Evolutionary conservation across 345 rosid species (phyloP), one percentile per base, ranked within the genome.

Genomic region (Populus tremula): DNA sequence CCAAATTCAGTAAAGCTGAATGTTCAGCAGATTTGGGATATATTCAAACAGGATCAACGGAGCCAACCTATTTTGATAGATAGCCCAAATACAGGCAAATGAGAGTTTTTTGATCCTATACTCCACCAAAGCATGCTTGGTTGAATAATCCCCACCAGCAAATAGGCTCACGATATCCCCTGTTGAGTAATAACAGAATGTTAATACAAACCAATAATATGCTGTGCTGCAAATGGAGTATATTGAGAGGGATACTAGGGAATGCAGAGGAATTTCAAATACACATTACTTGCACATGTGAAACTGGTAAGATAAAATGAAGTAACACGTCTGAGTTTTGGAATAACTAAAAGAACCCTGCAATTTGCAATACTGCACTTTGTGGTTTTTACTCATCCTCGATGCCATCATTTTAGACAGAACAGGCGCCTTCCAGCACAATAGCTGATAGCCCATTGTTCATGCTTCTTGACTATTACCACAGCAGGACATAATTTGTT

Each of bases 41-140:
- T 63, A 67, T 5, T 29, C 29, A 50, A 47, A 74, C n/a, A 77
- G 67, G 29, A 17, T 43, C n/a, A 38, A 67, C 25, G 53, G 33
- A 62, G 49, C 81, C 76, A 79, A 94, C 99, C 99, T 90, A 76
- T 96, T 91, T 79, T 90, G 87, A 87, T 90, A 85, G 79, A 91
- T 79, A 74, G 98, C 97, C 76, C 88, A 89, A 76, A 93, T 81
- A 87, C 95, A 96, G 69, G 85, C 77, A 79, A 89, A 88, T 65
- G 90, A 87, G 50, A 94, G 89, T 78, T 82, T 82, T 84, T 91
- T 89, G 86, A 94, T 91, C 79, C 96, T 91, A 83, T 85, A 89
- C 75, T 88, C 98, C 88, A 89, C 98, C 84, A 89, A 79, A 83
- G 85, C 82, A 76, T 39, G 81, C 72, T 85, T 80, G 31, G 85